Evolutionary conservation across 202 grass and related monocot species (phyloP), one percentile per base, ranked within the genome.

Genomic region (Zizania palustris): DNA sequence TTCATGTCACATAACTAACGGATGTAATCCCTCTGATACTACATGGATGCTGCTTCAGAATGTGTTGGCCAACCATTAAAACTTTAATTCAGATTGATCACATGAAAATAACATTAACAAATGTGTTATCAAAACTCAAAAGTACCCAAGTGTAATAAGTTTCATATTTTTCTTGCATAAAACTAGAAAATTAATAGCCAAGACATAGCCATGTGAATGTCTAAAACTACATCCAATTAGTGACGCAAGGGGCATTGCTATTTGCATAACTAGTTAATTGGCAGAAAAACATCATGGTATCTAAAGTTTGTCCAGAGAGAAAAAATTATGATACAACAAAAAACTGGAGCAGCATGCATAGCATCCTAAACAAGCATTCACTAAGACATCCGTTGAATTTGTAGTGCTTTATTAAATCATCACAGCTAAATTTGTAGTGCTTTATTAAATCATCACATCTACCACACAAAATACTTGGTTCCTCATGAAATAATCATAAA

Each of bases 1-100:
- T 71, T 53, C 15, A 86, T 53, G 15, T 67, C 45, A 51, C 46
- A 68, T 46, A 82, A 60, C 65, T 74, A 55, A 49, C 21, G 48
- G 20, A 64, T 40, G n/a, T 50, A 66, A 56, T 13, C 56, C 43
- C 5, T 61, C 51, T 48, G 69, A 42, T 34, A 70, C 19, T 74
- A 60, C 1, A 58, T 33, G 56, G 14, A 76, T 58, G 18, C 8
- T 50, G 67, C 74, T 70, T 58, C 28, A 65, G 34, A 43, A 42
- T 14, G 33, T 3, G 9, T 65, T 20, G 42, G 9, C 68, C 21
- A 75, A 59, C 19, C 55, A 62, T 33, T 75, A 7, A 45, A 80
- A 20, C 63, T 67, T 67, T 3, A 0, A 49, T 72, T 65, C 22
- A 46, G 14, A 77, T 67, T 33, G 13, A 9, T 1, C 38, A 14